Base-by-base conservation (phyloP, 768 basidiomycete species). In the Termitomyces sp. region DNA sequence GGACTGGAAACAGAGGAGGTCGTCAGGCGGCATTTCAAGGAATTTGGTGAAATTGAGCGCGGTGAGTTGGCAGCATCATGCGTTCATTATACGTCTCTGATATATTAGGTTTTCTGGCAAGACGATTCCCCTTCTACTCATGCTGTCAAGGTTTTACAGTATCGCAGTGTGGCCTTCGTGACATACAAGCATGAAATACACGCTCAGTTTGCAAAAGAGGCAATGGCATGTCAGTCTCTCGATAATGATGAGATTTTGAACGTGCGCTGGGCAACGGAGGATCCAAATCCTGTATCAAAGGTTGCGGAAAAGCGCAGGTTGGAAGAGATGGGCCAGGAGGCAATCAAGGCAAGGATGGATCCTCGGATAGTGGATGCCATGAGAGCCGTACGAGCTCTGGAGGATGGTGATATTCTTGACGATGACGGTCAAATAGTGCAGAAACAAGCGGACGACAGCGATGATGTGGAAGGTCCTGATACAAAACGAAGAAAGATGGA, bases 211-310 rank as follows among this genome's bases (percentile, higher is more conserved):
- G 97, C 97, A 18, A 97, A 97, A 69, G 97, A 99, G 71, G 85
- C 96, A 0, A 99, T 99, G 97, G 93, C 96, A 16, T 95, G 95
- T 71, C 97, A 99, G 72, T 94, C 92, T 18, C 79, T 98, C 62
- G 97, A 98, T 69, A 90, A 93, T 65, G 95, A 97, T 69, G 97
- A 99, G 67, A 94, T 98, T 60, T 81, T 98, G 59, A 99, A 99
- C 71, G 94, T 98, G 53, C 88, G 96, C 49, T 99, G 97, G 97
- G 97, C 97, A 36, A 98, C 96, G 0, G 96, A 97, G 68, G 97
- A 99, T 70, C 97, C 97, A 1, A 99, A 99, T 69, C 97, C 96
- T 1, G 85, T 84, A 0, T 86, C 89, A 61, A 95, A 94, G 65
- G 85, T 89, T 8, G 82, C 84, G 0, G 97, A 98, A 72, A 90